Conservation (phyloP, 371 early-diverging fungal genomes). For the Mucor racemosus region DNA sequence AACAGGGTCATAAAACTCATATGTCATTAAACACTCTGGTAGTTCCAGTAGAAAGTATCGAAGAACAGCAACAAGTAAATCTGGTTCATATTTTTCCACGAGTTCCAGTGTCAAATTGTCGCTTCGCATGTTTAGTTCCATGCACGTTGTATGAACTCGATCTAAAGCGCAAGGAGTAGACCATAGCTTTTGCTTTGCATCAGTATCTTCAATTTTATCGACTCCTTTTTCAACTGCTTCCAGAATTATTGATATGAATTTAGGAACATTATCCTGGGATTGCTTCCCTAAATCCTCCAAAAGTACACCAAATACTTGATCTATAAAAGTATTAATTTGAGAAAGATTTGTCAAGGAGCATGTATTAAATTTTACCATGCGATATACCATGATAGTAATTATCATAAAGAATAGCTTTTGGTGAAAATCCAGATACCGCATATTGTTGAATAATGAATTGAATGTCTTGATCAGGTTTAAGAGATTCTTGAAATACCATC, state of each 20-base stretch:
- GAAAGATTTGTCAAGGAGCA: background rate
- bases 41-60: slow-evolving; percentile 74
- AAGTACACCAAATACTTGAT: slow-evolving; percentile 80
- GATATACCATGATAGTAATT: slow-evolving; percentile 69
- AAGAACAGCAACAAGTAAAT: slow-evolving; percentile 66
- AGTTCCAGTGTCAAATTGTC: slow-evolving; percentile 54
- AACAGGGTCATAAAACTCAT: slow-evolving; percentile 75
- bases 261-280: slow-evolving; percentile 61
- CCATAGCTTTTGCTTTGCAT: slow-evolving; percentile 56
- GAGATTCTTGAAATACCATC: slow-evolving; percentile 72
- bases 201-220: slow-evolving; percentile 10
- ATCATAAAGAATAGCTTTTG: slow-evolving; percentile 72
- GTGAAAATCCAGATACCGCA: slow-evolving; percentile 71
- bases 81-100: slow-evolving; percentile 60
- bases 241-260: slow-evolving; percentile 53
- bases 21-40: slow-evolving; percentile 71
- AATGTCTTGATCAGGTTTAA: slow-evolving; percentile 77
- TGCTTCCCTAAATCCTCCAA: slow-evolving; percentile 69
- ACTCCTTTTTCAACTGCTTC: slow-evolving; percentile 37
- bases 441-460: slow-evolving; percentile 79
- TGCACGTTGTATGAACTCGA: slow-evolving; percentile 67
- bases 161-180: slow-evolving; percentile 62
- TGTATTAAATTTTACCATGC: slow-evolving; percentile 46
- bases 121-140: slow-evolving; percentile 62
- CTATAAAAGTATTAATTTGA: slow-evolving; percentile 22